Base-by-base conservation (phyloP, 352 stramenopile species). In the Phytophthora pisi region DNA sequence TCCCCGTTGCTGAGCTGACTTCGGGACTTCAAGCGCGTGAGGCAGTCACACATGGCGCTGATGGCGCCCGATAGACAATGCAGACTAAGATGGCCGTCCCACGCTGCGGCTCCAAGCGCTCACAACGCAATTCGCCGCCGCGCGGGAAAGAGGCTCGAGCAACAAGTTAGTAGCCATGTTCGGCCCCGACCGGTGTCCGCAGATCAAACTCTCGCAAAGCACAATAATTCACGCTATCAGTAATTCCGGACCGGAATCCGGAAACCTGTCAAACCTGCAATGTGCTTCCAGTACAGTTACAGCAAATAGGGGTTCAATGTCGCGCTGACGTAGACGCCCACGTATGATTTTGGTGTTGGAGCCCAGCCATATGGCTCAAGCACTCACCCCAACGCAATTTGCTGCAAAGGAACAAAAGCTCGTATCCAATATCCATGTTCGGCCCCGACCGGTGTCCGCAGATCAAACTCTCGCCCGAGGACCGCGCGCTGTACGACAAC, bases 171-270 rank as follows among this genome's bases (percentile, higher is more conserved):
- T 3, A 24, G 15, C 36, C 62, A 70, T 70, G 62, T 65, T 70
- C 55, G 47, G 56, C 1, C 55, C 46, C 34, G 66, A 73, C n/a
- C 67, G 66, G 5, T 71, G 53, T 58, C 71, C 71, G 13, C 62
- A 74, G 66, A 78, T 78, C 51, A 55, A 42, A 16, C 58, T 75
- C 13, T 61, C 70, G 57, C 30, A n/a, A n/a, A n/a, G n/a, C n/a
- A n/a, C n/a, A n/a, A n/a, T n/a, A n/a, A n/a, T n/a, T n/a, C n/a
- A n/a, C n/a, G n/a, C n/a, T n/a, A n/a, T n/a, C n/a, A n/a, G n/a
- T n/a, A n/a, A n/a, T n/a, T n/a, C n/a, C n/a, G n/a, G n/a, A n/a
- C n/a, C n/a, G n/a, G n/a, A n/a, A n/a, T n/a, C n/a, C n/a, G n/a
- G n/a, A n/a, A n/a, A n/a, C n/a, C n/a, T n/a, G n/a, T n/a, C n/a